Evolutionary conservation across 768 basidiomycete species (phyloP).

Genomic region (Mycena alexandri): DNA sequence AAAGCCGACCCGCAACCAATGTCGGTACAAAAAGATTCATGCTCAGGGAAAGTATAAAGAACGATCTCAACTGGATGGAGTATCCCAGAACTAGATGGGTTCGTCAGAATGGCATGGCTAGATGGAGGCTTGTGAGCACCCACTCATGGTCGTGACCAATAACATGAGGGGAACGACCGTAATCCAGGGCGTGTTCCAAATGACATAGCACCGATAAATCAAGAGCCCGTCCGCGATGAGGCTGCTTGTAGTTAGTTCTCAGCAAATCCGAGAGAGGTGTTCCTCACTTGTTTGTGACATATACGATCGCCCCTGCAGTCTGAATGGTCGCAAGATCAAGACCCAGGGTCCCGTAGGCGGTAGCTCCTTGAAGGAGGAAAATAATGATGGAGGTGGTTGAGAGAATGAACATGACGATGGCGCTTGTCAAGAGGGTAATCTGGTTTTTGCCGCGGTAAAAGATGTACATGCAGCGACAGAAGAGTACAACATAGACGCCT

Average conservation of each 20-base stretch:
- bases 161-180: conserved; percentile 44
- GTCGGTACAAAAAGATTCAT: conserved; percentile 51
- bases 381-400: conserved; percentile 51
- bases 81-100: conserved; percentile 47
- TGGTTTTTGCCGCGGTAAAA: conserved; percentile 47
- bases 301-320: conserved; percentile 51
- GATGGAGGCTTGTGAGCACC: conserved; percentile 7
- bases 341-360: conserved; percentile 25
- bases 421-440: conserved; percentile 47
- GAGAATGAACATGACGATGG: conserved; percentile 52
- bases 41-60: conserved; percentile 46
- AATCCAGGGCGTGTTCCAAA: conserved; percentile 50
- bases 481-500: conserved; percentile 55
- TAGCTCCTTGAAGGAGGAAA: conserved; percentile 49
- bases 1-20: conserved; percentile 53
- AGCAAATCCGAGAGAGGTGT: not conserved
- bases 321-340: conserved; percentile 34
- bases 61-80: conserved; percentile 42
- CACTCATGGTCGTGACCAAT: conserved; percentile 52
- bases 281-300: conserved; percentile 56
- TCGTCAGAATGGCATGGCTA: conserved; percentile 26
- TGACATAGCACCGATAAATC: conserved; percentile 54
- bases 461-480: conserved; percentile 51
- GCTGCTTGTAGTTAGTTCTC: conserved; percentile 29
- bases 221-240: conserved; percentile 50